These are phyloP conservation scores for Theobroma cacao DNA, from an alignment of 345 rosid species.

Conservation along the genomic window DNA sequence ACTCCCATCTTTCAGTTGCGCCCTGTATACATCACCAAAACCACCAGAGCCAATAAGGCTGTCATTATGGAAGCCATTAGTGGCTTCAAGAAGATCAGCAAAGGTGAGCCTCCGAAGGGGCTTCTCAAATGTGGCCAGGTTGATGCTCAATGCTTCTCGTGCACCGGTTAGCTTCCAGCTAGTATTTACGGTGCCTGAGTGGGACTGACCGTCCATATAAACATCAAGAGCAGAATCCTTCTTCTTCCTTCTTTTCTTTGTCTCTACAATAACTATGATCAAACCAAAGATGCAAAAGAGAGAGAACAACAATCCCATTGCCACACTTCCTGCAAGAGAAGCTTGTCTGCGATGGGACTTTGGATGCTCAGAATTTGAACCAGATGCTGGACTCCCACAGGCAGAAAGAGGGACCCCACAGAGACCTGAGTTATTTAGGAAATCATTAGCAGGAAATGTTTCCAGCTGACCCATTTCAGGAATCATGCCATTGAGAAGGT, in stretches of 20 bases:
- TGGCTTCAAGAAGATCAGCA: slow-evolving; percentile 91
- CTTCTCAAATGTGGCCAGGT: slow-evolving; percentile 82
- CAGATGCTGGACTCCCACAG: slow-evolving; percentile 33
- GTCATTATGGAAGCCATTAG: slow-evolving; percentile 79
- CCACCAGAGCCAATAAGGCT: slow-evolving; percentile 94
- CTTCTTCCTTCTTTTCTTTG: slow-evolving; percentile 68
- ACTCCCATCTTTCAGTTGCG: slow-evolving; percentile 80
- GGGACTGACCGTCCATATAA: slow-evolving; percentile 58
- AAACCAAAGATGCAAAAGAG: slow-evolving; percentile 68
- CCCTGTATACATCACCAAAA: slow-evolving; percentile 95
- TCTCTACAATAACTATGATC: slow-evolving; percentile 60
- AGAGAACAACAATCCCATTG: slow-evolving; percentile 81
- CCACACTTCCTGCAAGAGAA: slow-evolving; percentile 71
- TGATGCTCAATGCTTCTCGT: slow-evolving; percentile 82
- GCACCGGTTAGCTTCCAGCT: slow-evolving; percentile 70
- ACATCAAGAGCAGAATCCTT: slow-evolving; percentile 56
- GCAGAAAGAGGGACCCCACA: slow-evolving; percentile 79
- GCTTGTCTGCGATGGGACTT: slow-evolving; percentile 51
- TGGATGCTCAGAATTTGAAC: slow-evolving; percentile 37
- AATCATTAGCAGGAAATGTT: slow-evolving; percentile 60
- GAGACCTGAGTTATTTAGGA: slow-evolving; percentile 74
- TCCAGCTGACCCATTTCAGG: slow-evolving; percentile 82
- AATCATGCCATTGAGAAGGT: slow-evolving; percentile 62
- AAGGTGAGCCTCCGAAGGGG: slow-evolving; percentile 80
- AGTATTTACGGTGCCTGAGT: slow-evolving; percentile 63